Evolutionary conservation across 768 basidiomycete genomes (phyloP), one percentile per base, ranked within the genome.

Genomic region (Cystofilobasidium ferigula): DNA sequence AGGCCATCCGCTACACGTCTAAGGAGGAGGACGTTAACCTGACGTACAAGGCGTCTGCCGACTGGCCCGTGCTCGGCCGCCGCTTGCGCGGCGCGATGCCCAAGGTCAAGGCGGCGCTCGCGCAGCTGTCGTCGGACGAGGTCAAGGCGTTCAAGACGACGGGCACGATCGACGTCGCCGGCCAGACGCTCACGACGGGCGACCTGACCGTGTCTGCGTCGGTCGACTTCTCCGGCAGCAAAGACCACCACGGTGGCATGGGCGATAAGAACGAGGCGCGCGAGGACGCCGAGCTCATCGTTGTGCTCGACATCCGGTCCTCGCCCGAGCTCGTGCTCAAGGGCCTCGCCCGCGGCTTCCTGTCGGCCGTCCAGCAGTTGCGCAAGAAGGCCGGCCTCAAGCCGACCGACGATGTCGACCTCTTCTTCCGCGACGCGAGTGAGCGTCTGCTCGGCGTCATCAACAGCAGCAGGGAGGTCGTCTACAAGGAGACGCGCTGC

Each of bases 371-470:
- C 48, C 95, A 99, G 79, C 90, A 89, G 74, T 79, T 97, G 68
- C 82, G 95, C 71, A 99, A 99, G 79, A 90, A 92, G 77, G 92
- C 91, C 1, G 91, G 92, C 18, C 80, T 98, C 69, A 90, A 92
- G 76, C 86, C 94, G 24, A 92, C 91, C 9, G 95, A 99, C 74
- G 89, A 95, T 73, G 85, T 97, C 34, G 82, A 88, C 61, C 82
- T 95, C 45, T 93, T 85, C 77, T 92, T 92, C 78, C 77, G 82
- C 18, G 87, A 84, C 30, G 71, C 79, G 12, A 86, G 86, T 14
- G 78, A 78, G 26, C 86, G 87, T 51, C 62, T 68, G 54, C 42
- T 14, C 24, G 61, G 26, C 12, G 61, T 57, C 32, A 63, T 68
- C 38, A 38, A 36, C 26, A 69, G 66, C 18, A 73, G 92, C 62